Percentiles rank a stretch among this genome's conserved stretches.
Evolutionary conservation across 2,329 filamentous ascomycete genomes (phyloP).

Genomic region (Emergomyces orientalis): DNA sequence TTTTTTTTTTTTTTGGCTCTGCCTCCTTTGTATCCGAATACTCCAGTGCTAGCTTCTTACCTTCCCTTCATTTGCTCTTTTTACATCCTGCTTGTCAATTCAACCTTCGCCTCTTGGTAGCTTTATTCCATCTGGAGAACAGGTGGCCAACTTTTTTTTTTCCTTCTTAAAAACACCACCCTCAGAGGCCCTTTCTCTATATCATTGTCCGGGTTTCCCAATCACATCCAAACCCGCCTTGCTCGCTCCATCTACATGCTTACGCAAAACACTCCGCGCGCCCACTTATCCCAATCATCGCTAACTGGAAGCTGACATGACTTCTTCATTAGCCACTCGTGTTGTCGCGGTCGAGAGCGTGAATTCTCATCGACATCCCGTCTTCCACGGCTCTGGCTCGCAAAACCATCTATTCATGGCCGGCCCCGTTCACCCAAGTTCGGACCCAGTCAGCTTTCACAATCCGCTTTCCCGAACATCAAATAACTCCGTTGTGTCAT

Average conservation of each 20-base stretch:
- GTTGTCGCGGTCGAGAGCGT: not conserved
- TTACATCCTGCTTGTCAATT: not conserved
- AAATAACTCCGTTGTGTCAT: constrained; percentile 19
- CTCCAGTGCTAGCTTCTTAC: not conserved
- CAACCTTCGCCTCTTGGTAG: not conserved
- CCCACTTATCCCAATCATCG: constrained; percentile 7
- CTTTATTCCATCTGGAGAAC: not conserved
- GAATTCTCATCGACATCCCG: constrained; percentile 19
- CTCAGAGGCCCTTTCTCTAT: not conserved
- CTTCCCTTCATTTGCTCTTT: not conserved
- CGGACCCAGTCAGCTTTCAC: constrained; percentile 32
- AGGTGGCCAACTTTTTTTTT: no score
- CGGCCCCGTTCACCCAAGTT: constrained; percentile 35
- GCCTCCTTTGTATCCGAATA: not conserved
- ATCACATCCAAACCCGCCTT: not conserved
- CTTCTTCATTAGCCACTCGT: constrained; percentile 24
- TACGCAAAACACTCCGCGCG: not conserved
- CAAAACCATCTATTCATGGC: constrained; percentile 31
- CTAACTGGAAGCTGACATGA: constrained; percentile 27
- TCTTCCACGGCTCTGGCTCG: constrained; percentile 26
- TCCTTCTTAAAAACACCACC: no score
- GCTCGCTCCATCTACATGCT: not conserved
- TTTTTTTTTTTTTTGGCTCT: not conserved
- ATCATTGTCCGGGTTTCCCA: not conserved
- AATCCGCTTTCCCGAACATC: constrained; percentile 25